Base-by-base conservation (phyloP, 2,329 filamentous ascomycete species). In the Cercospora berteroae region DNA sequence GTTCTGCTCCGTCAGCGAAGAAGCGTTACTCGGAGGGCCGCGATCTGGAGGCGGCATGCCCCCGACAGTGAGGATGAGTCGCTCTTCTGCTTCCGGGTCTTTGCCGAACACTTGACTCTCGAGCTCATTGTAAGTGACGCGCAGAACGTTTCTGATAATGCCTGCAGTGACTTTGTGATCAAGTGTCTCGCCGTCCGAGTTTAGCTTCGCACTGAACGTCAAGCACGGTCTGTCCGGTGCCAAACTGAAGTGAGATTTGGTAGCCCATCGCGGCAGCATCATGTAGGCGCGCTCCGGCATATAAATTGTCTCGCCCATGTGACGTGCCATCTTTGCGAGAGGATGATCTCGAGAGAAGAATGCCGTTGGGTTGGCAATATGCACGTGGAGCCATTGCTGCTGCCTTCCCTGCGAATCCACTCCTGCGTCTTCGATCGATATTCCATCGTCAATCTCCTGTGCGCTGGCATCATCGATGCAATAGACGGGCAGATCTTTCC, bases 351-450 rank as follows among this genome's bases (percentile, higher is more conserved):
- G 86, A 20, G 80, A 73, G 69, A 95, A 87, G 67, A 87, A 86
- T 5, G 92, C 91, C 2, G 90, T 89, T 8, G 91, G 91, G 74
- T 95, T 92, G 13, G 92, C 92, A 50, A 91, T 85, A 76, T 95
- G 92, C 33, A 93, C 80, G 74, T 93, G 91, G 31, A 94, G 81
- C 92, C 92, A 95, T 74, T 86, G 87, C 71, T 90, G 83, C n/a
- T 70, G 75, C 25, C 68, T 69, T 76, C 20, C 83, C 48, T 73
- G 68, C 2, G 61, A 31, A 31, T 67, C 72, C 2, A 67, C 67
- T 6, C 68, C 71, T 23, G 71, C 74, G 69, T 78, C 78, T 74
- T 93, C 89, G 7, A 95, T 75, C 0, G 91, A 94, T 8, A 96
- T 80, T 1, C 89, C 92, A 75, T 96, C 92, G 72, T 96, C 92